These are phyloP conservation scores for Musa schizocarpa DNA, from an alignment of 176 grass and related monocot species.

Conservation along the genomic window DNA sequence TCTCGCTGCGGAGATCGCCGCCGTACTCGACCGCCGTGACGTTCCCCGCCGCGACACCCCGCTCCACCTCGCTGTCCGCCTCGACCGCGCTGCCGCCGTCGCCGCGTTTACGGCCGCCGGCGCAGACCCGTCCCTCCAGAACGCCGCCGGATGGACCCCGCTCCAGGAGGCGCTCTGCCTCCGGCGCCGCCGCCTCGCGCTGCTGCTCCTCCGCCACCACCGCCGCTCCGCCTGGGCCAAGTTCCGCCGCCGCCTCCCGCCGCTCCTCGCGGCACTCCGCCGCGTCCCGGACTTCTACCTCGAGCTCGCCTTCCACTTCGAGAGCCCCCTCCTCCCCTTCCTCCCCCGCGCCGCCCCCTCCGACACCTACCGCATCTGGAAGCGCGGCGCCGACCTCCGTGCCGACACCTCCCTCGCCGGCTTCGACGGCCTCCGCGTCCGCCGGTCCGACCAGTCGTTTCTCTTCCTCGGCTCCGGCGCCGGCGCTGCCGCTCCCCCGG, in stretches of 20 bases:
- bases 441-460: slow-evolving; percentile 73
- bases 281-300: slow-evolving; percentile 80
- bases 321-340: slow-evolving; percentile 82
- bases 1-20: slow-evolving; percentile 41
- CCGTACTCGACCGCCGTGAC: slow-evolving; percentile 63
- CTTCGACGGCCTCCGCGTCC: slow-evolving; percentile 76
- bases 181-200: slow-evolving; percentile 35
- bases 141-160: slow-evolving; percentile 78
- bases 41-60: slow-evolving; percentile 64
- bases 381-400: slow-evolving; percentile 63
- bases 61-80: slow-evolving; percentile 70
- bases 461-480: slow-evolving; percentile 70
- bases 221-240: slow-evolving; percentile 64
- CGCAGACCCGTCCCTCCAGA: slow-evolving; percentile 88
- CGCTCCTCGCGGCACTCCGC: slow-evolving; percentile 53
- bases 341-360: slow-evolving; percentile 75
- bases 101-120: slow-evolving; percentile 42
- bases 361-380: slow-evolving; percentile 92
- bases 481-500: slow-evolving; percentile 42
- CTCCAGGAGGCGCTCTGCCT: slow-evolving; percentile 87
- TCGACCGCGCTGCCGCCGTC: slow-evolving; percentile 34
- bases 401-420: slow-evolving; percentile 87
- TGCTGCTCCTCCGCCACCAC: slow-evolving; percentile 72
- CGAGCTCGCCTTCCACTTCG: slow-evolving; percentile 84
- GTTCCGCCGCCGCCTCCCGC: slow-evolving; percentile 63